Percentiles rank a stretch among this genome's conserved stretches.
Evolutionary conservation across 129 eudicot species (phyloP).

Genomic region (Heracleum sosnowskyi): DNA sequence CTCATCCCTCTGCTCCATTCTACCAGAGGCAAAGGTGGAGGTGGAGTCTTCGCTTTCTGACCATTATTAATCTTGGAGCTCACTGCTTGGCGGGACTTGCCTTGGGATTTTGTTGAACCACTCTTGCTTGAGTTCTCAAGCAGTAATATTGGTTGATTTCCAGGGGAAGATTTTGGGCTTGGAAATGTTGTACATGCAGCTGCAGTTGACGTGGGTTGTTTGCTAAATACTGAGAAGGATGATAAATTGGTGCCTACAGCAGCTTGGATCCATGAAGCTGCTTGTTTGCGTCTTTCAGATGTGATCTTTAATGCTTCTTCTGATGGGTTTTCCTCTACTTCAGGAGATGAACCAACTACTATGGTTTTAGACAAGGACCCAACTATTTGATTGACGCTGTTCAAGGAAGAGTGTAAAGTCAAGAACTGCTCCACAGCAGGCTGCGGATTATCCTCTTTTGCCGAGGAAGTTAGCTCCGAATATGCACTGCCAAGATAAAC

Average conservation of each 20-base stretch:
- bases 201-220: conserved; percentile 28
- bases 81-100: conserved; percentile 49
- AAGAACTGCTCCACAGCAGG: conserved; percentile 84
- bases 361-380: conserved; percentile 56
- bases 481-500: conserved; percentile 49
- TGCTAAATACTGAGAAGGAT: conserved; percentile 51
- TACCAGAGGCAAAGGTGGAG: conserved; percentile 19
- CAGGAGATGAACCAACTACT: conserved; percentile 34
- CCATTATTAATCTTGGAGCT: conserved; percentile 29
- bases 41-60: conserved; percentile 7
- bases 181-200: conserved; percentile 13
- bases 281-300: conserved; percentile 63
- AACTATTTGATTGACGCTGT: conserved; percentile 39
- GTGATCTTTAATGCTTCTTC: conserved; percentile 60
- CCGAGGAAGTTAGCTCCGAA: conserved; percentile 65
- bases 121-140: conserved; percentile 50
- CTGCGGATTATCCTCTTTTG: conserved; percentile 86
- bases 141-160: conserved; percentile 49
- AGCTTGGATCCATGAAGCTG: conserved; percentile 82
- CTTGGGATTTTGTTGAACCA: conserved; percentile 38
- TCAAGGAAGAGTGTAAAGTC: conserved; percentile 54
- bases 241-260: conserved; percentile 77
- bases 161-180: conserved; percentile 20
- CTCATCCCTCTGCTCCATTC: conserved; percentile 78
- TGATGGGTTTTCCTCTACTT: conserved; percentile 51